Base-by-base conservation (phyloP, 176 grass and related monocot genomes). In the Avena eriantha region DNA sequence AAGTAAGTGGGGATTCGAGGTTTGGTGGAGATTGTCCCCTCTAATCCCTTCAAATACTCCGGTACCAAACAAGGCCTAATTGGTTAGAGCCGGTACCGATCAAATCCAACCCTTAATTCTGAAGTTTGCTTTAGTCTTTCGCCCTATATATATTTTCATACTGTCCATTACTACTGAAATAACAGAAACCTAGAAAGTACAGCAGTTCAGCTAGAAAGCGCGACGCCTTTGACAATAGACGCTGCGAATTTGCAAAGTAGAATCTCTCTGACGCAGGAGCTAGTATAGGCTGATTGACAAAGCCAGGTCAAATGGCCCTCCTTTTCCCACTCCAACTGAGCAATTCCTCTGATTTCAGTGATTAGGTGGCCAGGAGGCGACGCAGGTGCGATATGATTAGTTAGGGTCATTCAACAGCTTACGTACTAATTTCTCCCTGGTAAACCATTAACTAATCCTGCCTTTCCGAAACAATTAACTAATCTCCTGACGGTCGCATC, bases 341-440 rank as follows among this genome's bases (percentile, higher is more conserved):
- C 85, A 54, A 85, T 84, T 81, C 36, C 58, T 80, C 81, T 18
- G 4, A 8, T 63, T 91, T 81, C 86, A 80, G 70, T 35, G 69
- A 77, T 76, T 85, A 77, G 82, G 90, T 91, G 69, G 51, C 43
- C 90, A 41, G 81, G 85, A 91, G 82, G 61, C 61, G 89, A 91
- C 76, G 81, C 76, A 54, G 85, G 69, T 12, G 85, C 8, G 13
- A 61, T 54, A 53, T 81, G 85, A 76, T 81, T 85, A 54, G 90
- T 77, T 91, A 88, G 77, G 41, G 77, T 51, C 31, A 81, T 85
- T 77, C 49, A 87, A 29, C 81, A 36, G 43, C 85, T 73, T 34
- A 65, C 80, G 61, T 71, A 29, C 47, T 17, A 23, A 15, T 82
- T 83, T 80, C 49, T 84, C 8, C 1, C 24, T 13, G 16, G 26